These are phyloP conservation scores for Exophiala dermatitidis DNA, from an alignment of 2,329 filamentous ascomycete genomes.

Conservation along the genomic window DNA sequence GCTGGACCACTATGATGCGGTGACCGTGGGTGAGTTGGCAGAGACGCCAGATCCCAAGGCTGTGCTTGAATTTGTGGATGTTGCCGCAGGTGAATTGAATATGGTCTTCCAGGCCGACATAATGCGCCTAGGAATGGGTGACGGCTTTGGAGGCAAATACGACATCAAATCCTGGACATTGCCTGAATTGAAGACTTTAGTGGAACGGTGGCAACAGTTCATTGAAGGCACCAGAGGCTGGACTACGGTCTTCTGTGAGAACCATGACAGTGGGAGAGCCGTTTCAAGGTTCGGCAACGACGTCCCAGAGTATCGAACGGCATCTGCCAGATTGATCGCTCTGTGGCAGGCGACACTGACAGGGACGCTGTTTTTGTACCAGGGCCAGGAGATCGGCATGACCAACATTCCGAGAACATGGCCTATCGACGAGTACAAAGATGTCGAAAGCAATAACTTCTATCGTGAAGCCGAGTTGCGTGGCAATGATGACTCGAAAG, in stretches of 20 bases:
- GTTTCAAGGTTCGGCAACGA: slow-evolving; percentile 51
- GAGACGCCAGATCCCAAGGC: slow-evolving; percentile 40
- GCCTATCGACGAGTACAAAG: slow-evolving; percentile 35
- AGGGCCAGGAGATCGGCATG: slow-evolving; percentile 53
- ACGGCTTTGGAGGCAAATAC: not conserved
- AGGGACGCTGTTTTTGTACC: slow-evolving; percentile 50
- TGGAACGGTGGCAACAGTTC: slow-evolving; percentile 53
- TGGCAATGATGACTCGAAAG: slow-evolving; percentile 30
- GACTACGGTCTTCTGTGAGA: slow-evolving; percentile 59
- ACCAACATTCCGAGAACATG: slow-evolving; percentile 44
- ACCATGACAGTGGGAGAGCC: slow-evolving; percentile 57
- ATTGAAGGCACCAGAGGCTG: slow-evolving; percentile 51
- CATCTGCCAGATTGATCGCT: slow-evolving; percentile 54
- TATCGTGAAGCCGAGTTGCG: slow-evolving; percentile 34
- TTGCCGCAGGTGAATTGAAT: slow-evolving; percentile 47
- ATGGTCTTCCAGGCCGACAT: slow-evolving; percentile 67
- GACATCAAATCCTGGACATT: slow-evolving; percentile 38
- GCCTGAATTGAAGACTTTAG: slow-evolving; percentile 45
- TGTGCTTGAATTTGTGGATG: slow-evolving; percentile 44
- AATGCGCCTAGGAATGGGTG: slow-evolving; percentile 30
- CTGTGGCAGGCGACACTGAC: slow-evolving; percentile 48
- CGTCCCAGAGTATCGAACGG: slow-evolving; percentile 41
- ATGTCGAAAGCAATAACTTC: slow-evolving; percentile 32
- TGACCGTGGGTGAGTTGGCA: slow-evolving; percentile 55
- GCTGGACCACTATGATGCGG: slow-evolving; percentile 50